Percentiles rank a stretch among this genome's conserved stretches.
phyloP scores from a whole-genome alignment of 2,329 filamentous ascomycete genomes.

The Fusarium redolens region DNA sequence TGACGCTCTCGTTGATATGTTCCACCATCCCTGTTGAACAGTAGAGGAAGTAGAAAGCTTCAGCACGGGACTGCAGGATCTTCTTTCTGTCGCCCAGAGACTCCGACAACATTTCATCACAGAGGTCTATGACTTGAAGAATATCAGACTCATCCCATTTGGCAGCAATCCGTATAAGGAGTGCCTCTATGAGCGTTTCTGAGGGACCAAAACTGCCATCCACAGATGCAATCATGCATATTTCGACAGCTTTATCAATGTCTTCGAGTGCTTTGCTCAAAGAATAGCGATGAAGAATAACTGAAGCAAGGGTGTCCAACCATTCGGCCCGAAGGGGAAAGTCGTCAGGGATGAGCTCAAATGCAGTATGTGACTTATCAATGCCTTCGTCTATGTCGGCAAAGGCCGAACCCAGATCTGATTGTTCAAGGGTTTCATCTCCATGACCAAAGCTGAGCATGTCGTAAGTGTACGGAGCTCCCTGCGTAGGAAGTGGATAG shows the following conservation, averaged over 20 bases:
- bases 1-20: neutral
- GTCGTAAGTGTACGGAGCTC: neutral
- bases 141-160: neutral
- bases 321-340: neutral
- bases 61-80: neutral
- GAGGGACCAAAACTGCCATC: neutral
- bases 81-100: neutral
- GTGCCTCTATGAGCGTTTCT: neutral
- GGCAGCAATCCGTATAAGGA: neutral
- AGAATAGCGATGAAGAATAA: neutral
- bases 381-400: neutral
- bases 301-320: neutral
- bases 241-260: neutral
- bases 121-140: neutral
- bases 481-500: neutral
- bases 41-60: neutral
- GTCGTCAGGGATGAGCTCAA: neutral
- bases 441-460: neutral
- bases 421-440: rapidly evolving
- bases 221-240: rapidly evolving
- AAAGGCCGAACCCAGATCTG: rapidly evolving
- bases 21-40: neutral
- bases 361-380: neutral
- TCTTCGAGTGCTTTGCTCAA: neutral
- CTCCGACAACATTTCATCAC: rapidly evolving